A percentile compares a stretch with the other conserved stretches of the same genome.
phyloP scores from a whole-genome alignment of 106 monocot genomes.

The Hemerocallis citrina region DNA sequence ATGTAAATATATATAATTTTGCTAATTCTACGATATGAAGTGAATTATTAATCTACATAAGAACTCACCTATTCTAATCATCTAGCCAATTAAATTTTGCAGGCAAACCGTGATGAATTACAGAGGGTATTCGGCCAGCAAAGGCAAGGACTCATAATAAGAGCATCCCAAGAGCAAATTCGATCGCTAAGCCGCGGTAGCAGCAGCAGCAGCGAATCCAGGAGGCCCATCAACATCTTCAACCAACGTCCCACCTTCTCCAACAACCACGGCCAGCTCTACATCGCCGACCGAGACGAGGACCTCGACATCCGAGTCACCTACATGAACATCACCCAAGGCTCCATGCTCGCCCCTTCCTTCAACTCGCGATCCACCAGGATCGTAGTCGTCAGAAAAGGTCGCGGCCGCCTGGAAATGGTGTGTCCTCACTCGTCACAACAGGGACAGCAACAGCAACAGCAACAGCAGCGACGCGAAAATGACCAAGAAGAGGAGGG shows the following conservation, averaged over 20 bases:
- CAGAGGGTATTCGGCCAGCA: slow-evolving; percentile 34
- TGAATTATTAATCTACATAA: too few species aligned
- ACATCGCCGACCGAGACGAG: slow-evolving; percentile 28
- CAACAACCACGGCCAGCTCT: slow-evolving; percentile 33
- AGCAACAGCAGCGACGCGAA: background rate
- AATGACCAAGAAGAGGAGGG: too few species aligned
- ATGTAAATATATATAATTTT: slow-evolving; percentile 31
- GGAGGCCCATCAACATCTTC: slow-evolving; percentile 30
- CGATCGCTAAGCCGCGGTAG: slow-evolving; percentile 12
- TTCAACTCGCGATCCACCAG: slow-evolving; percentile 48
- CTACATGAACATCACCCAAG: slow-evolving; percentile 38
- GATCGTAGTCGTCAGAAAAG: slow-evolving; percentile 37
- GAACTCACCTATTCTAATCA: too few species aligned
- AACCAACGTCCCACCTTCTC: slow-evolving; percentile 24
- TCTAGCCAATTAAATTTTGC: background rate
- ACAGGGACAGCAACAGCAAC: slow-evolving; percentile 9
- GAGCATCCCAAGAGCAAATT: slow-evolving; percentile 46
- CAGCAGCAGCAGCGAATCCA: slow-evolving; percentile 8
- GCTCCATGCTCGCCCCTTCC: slow-evolving; percentile 50
- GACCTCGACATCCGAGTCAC: slow-evolving; percentile 42
- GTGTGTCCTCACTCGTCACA: slow-evolving; percentile 36
- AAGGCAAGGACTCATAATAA: slow-evolving; percentile 27
- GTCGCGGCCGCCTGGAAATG: slow-evolving; percentile 50
- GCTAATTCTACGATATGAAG: too few species aligned
- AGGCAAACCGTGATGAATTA: slow-evolving; percentile 29